Percentiles rank a stretch among this genome's conserved stretches.
Conservation (phyloP, 2,329 filamentous ascomycete genomes). For the Sarocladiaceae sp. region DNA sequence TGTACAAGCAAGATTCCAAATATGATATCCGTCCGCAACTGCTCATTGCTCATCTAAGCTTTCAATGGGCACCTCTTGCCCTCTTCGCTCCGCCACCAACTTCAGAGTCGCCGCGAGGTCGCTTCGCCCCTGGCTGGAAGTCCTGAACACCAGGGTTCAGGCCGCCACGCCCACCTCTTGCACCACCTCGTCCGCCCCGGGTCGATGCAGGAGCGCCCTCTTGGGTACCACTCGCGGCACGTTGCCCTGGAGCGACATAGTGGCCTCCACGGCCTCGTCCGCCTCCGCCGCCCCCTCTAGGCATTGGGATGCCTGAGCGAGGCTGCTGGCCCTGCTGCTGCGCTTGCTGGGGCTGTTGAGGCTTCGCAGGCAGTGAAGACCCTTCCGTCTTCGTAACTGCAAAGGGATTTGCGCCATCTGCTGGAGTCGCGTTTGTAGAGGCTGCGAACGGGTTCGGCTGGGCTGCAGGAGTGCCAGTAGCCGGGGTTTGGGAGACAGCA, state of each 20-base stretch:
- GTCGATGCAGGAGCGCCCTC: slow-evolving; percentile 28
- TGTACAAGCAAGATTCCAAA: slow-evolving; percentile 1
- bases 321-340: slow-evolving; percentile 17
- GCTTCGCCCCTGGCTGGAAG: slow-evolving; percentile 54
- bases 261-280: slow-evolving; percentile 28
- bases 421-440: slow-evolving; percentile 17
- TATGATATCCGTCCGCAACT: too few species aligned
- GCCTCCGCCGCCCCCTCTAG: slow-evolving; percentile 35
- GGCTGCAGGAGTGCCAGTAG: background rate
- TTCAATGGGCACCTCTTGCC: slow-evolving; percentile 34
- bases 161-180: slow-evolving; percentile 33
- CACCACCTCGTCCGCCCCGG: slow-evolving; percentile 37
- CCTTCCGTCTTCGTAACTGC: slow-evolving; percentile 17
- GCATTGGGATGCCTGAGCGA: slow-evolving; percentile 35
- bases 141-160: slow-evolving; percentile 51
- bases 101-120: slow-evolving; percentile 50
- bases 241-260: slow-evolving; percentile 33
- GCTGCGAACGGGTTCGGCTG: slow-evolving; percentile 15
- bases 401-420: slow-evolving; percentile 27
- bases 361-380: slow-evolving; percentile 6
- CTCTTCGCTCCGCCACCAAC: slow-evolving; percentile 37
- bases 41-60: background rate
- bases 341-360: slow-evolving; percentile 14
- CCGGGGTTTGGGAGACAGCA: background rate
- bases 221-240: slow-evolving; percentile 29